These are phyloP conservation scores for Daucus carota DNA, from an alignment of 129 eudicot species.

Conservation along the genomic window DNA sequence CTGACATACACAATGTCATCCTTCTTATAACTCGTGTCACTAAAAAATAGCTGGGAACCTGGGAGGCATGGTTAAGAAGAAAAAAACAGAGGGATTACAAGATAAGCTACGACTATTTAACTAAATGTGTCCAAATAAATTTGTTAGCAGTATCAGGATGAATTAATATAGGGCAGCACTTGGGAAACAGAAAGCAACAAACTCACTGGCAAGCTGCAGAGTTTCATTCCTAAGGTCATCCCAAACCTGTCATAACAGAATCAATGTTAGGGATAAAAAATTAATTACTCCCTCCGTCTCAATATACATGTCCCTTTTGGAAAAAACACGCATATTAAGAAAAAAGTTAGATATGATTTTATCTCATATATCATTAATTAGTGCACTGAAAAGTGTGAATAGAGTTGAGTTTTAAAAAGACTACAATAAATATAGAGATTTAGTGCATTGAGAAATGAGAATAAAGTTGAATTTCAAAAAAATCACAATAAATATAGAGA, in stretches of 20 bases:
- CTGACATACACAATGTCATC: neutral
- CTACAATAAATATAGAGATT: no score
- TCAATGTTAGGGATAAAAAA: no score
- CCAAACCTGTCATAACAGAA: constrained; percentile 35
- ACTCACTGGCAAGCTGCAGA: constrained; percentile 73
- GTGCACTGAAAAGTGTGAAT: no score
- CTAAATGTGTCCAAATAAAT: neutral
- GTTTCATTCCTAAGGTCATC: constrained; percentile 76
- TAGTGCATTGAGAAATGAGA: no score
- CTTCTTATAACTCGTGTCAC: neutral
- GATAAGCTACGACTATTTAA: neutral
- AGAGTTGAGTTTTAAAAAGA: no score
- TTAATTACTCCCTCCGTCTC: no score
- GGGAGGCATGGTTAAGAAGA: neutral
- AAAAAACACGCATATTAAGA: no score
- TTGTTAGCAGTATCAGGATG: neutral
- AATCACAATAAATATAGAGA: no score
- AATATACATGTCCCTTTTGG: no score
- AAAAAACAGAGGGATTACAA: neutral
- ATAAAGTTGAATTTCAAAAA: no score
- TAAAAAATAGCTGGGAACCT: neutral
- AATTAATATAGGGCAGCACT: neutral
- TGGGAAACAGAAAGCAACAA: neutral
- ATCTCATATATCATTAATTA: no score
- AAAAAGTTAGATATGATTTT: no score